These are phyloP conservation scores for Cetraspora pellucida DNA, from an alignment of 192 early-diverging fungal genomes.

Conservation along the genomic window DNA sequence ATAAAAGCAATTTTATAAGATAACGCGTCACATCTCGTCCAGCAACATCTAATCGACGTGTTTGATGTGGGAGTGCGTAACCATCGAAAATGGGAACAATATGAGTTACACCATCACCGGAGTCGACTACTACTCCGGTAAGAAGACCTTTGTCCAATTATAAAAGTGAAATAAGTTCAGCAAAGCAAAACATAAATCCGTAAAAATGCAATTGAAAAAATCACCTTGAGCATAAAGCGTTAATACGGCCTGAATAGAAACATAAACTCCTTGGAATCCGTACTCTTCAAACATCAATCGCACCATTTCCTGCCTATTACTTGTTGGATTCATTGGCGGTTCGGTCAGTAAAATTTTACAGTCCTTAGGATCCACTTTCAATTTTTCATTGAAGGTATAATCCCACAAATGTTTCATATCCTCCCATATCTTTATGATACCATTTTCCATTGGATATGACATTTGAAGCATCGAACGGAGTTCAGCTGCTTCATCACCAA, in stretches of 20 bases:
- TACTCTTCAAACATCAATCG: constrained; percentile 97
- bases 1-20: constrained; percentile 92
- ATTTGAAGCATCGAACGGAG: constrained; percentile 88
- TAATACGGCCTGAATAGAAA: constrained; percentile 96
- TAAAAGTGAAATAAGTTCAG: constrained; percentile 1
- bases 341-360: constrained; percentile 96
- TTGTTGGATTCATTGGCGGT: constrained; percentile 92
- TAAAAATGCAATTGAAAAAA: neutral
- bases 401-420: constrained; percentile 98
- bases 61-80: constrained; percentile 87
- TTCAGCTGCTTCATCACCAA: constrained; percentile 95
- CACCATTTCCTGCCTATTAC: constrained; percentile 91
- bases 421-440: constrained; percentile 96
- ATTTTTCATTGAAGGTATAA: constrained; percentile 94
- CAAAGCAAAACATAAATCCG: neutral
- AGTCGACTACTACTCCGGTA: constrained; percentile 98
- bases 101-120: constrained; percentile 98
- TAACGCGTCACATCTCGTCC: constrained; percentile 96
- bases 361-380: constrained; percentile 84
- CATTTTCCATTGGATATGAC: constrained; percentile 99
- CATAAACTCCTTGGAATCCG: constrained; percentile 89
- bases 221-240: constrained; percentile 97
- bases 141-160: constrained; percentile 59
- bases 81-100: constrained; percentile 99
- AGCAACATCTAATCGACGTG: constrained; percentile 91